Percentiles rank a stretch among this genome's conserved stretches.
Evolutionary conservation across 805 yeast species (phyloP).

Genomic region (Phaffomyces antillensis): DNA sequence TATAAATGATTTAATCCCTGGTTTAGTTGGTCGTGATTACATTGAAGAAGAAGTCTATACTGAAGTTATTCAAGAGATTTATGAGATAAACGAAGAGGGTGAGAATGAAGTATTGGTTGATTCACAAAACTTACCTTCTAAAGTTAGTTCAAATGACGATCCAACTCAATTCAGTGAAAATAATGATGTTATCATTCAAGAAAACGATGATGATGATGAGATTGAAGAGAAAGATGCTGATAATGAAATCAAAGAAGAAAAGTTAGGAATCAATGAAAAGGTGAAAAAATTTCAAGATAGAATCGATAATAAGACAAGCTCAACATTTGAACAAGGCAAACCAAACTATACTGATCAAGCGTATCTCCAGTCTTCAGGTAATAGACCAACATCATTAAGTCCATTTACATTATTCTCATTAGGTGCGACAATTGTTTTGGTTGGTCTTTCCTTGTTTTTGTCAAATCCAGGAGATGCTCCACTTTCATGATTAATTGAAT

Average conservation of each 20-base stretch:
- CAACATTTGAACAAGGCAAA: no score
- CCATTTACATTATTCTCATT: slow-evolving; percentile 1
- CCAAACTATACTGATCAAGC: no score
- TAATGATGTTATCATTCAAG: no score
- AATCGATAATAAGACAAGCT: no score
- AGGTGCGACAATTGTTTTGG: neutral
- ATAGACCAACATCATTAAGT: neutral
- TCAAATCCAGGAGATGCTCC: neutral
- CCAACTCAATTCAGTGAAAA: no score
- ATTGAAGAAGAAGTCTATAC: neutral
- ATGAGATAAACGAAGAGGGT: neutral
- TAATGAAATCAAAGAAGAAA: neutral
- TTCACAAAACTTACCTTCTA: no score
- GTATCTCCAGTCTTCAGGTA: slow-evolving; percentile 1
- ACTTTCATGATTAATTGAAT: neutral
- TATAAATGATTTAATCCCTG: neutral
- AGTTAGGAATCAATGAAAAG: neutral
- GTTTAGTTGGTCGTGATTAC: slow-evolving; percentile 2
- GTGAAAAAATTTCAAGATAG: no score
- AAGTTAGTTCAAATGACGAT: no score
- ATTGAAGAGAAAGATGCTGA: neutral
- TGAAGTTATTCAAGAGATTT: slow-evolving; percentile 4
- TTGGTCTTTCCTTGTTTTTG: neutral
- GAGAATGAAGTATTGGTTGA: neutral
- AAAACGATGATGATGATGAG: neutral